phyloP scores from a whole-genome alignment of 139 green algal species.

The Monoraphidium neglectum region DNA sequence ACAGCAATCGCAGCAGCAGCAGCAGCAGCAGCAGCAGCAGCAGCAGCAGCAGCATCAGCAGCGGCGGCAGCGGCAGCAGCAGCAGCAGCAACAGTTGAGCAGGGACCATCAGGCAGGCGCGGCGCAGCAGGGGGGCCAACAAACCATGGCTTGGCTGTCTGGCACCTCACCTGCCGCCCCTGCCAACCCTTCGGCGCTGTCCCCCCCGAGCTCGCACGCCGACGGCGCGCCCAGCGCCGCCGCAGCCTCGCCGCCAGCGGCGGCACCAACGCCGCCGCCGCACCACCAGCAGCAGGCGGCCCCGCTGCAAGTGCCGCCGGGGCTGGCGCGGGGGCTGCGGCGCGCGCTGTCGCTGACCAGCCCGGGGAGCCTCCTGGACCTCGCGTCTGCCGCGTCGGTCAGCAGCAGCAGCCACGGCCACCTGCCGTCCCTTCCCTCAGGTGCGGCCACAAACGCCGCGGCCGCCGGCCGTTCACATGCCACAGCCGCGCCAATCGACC shows the following conservation, averaged over 20 bases:
- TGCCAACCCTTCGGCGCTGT: neutral
- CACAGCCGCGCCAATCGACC: no score
- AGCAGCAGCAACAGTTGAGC: neutral
- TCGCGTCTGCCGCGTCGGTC: no score
- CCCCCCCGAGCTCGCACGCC: neutral
- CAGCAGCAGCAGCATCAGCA: neutral
- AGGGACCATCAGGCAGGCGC: neutral
- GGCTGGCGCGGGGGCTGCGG: no score
- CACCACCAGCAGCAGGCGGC: neutral
- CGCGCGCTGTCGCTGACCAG: no score
- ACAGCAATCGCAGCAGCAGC: neutral
- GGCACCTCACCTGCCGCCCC: no score
- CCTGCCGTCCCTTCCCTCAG: no score
- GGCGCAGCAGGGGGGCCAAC: neutral
- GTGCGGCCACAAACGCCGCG: no score
- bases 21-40: conserved; percentile 9
- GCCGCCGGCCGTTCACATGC: no score
- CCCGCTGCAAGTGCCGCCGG: neutral
- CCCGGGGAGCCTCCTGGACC: no score
- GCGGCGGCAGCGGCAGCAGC: neutral
- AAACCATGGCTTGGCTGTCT: no score
- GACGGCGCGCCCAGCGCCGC: neutral
- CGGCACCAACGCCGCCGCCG: neutral
- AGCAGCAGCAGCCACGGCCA: no score
- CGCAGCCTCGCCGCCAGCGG: neutral